Conservation (phyloP, 1,284 basidiomycete genomes). For the Puccinia coronata region DNA sequence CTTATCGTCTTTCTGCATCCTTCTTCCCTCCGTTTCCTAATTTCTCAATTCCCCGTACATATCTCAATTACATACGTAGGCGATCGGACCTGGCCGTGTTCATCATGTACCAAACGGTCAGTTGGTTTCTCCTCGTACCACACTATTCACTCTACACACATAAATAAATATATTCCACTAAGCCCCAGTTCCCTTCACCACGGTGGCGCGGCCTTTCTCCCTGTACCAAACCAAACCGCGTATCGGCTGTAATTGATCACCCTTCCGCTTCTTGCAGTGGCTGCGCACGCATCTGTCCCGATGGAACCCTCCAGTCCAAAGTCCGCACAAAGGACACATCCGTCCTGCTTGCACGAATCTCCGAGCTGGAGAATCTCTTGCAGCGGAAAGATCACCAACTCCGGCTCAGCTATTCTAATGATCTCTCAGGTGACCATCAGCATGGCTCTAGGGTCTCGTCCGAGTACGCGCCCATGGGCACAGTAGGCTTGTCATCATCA, state of each 20-base stretch:
- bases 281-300: constrained; percentile 48
- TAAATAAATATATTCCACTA: background rate
- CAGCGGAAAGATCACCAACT: constrained; percentile 38
- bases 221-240: background rate
- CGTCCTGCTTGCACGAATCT: constrained; percentile 34
- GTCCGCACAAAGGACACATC: constrained; percentile 48
- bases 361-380: constrained; percentile 40
- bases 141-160: background rate
- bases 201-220: background rate
- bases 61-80: constrained; percentile 30
- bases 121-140: constrained; percentile 4
- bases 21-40: background rate
- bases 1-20: constrained; percentile 12
- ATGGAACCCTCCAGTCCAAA: constrained; percentile 46
- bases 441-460: constrained; percentile 7
- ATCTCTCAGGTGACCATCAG: background rate
- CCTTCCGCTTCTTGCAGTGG: constrained; percentile 11
- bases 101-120: constrained; percentile 48
- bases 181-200: too few relatives aligned
- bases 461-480: background rate
- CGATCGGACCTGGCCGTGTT: constrained; percentile 48
- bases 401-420: background rate
- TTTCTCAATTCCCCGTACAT: background rate
- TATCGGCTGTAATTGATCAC: background rate
- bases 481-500: background rate